Evolutionary conservation across 208 protist genomes (phyloP).

Genomic region (Acanthamoeba rhysodes): DNA sequence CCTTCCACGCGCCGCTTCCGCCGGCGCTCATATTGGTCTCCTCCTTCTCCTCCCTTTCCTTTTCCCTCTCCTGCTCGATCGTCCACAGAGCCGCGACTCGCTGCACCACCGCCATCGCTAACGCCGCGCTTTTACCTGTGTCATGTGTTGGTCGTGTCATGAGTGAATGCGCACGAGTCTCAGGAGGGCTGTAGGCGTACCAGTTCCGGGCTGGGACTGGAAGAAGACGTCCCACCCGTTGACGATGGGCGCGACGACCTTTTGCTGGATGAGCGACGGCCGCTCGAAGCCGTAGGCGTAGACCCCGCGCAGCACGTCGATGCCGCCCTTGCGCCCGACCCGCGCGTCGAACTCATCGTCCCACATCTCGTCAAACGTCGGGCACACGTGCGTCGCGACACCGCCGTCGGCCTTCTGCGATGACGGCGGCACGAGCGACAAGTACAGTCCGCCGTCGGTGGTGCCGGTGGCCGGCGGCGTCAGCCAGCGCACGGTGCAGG

Average conservation of each 20-base stretch:
- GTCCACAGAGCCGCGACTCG: background rate
- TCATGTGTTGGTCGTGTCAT: no score
- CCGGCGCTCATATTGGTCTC: background rate
- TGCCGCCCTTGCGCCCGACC: background rate
- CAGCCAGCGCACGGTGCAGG: no score
- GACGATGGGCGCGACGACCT: slow-evolving; percentile 96
- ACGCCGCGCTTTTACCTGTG: slow-evolving; percentile 99
- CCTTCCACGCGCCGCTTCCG: background rate
- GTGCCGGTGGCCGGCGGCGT: no score
- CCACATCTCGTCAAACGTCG: background rate
- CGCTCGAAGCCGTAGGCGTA: slow-evolving; percentile 94
- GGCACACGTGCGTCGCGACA: background rate
- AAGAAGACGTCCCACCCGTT: slow-evolving; percentile 97
- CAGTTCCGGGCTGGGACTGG: slow-evolving; percentile 99
- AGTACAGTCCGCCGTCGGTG: no score
- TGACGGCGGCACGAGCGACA: no score
- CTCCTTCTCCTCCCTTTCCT: background rate
- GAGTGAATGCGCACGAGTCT: no score
- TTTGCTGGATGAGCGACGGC: slow-evolving; percentile 99
- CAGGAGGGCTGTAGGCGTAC: slow-evolving; percentile 95
- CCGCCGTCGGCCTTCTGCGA: no score
- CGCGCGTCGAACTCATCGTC: background rate
- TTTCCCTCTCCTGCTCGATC: background rate
- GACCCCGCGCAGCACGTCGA: slow-evolving; percentile 79
- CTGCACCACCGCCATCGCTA: slow-evolving; percentile 93